Conservation (phyloP, 306 rosid species). For the Quercus gilva region DNA sequence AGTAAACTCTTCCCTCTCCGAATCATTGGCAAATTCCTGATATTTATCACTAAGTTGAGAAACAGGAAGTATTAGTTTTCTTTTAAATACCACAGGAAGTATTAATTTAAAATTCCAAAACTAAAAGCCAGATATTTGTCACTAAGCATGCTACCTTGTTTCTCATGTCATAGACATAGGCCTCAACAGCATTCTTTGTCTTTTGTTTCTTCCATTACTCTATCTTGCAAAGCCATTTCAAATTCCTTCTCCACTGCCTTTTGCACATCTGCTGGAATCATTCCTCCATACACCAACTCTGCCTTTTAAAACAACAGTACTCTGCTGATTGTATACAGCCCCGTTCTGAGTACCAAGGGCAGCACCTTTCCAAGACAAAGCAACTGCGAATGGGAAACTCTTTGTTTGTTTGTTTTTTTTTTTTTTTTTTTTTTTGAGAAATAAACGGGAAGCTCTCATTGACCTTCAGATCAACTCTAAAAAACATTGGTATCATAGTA, state of each 20-base stretch:
- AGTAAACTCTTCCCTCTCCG: conserved; percentile 65
- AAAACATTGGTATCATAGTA: background rate
- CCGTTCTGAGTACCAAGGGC: conserved; percentile 59
- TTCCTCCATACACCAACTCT: conserved; percentile 77
- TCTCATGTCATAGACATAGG: conserved; percentile 65
- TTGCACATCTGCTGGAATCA: conserved; percentile 56
- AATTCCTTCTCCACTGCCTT: conserved; percentile 82
- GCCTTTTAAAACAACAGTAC: conserved; percentile 47
- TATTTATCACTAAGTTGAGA: conserved; percentile 73
- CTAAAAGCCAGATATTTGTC: background rate
- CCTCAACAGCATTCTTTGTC: conserved; percentile 94
- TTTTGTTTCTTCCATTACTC: conserved; percentile 41
- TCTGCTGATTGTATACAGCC: conserved; percentile 52
- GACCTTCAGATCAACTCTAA: conserved; percentile 48
- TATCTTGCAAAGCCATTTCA: conserved; percentile 95
- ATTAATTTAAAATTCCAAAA: background rate
- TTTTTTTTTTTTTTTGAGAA: no score
- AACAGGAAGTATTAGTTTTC: conserved; percentile 6
- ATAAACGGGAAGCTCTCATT: conserved; percentile 25
- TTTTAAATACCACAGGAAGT: background rate
- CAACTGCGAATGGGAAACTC: conserved; percentile 59
- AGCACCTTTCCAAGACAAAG: conserved; percentile 79
- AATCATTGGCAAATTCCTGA: conserved; percentile 66
- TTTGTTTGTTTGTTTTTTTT: no score
- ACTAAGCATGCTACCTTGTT: conserved; percentile 55